Conservation (phyloP, 208 protist genomes). For the Leishmania guyanensis region DNA sequence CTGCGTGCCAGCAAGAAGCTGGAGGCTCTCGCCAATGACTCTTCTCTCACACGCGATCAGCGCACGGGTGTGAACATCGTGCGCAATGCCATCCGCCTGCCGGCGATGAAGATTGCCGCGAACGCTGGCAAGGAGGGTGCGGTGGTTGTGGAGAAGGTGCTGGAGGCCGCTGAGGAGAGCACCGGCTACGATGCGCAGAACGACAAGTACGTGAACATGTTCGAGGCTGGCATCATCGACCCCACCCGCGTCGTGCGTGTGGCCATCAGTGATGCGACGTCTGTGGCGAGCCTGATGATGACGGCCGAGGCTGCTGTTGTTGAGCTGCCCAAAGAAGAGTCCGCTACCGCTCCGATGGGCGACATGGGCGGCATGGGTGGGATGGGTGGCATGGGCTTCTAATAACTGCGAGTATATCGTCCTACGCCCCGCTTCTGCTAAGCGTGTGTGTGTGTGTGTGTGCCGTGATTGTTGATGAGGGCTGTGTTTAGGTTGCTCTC, state of each 20-base stretch:
- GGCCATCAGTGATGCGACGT: constrained; percentile 95
- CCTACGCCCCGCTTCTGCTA: background rate
- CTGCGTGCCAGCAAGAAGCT: constrained; percentile 92
- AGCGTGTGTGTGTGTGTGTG: background rate
- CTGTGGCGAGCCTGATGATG: constrained; percentile 98
- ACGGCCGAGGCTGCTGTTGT: constrained; percentile 93
- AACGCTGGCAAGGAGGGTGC: constrained; percentile 98
- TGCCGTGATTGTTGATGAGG: background rate
- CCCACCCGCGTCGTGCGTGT: constrained; percentile 99
- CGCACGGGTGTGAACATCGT: constrained; percentile 97
- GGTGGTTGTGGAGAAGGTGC: constrained; percentile 98
- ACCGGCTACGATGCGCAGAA: constrained; percentile 96
- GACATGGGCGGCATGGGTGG: constrained; percentile 74
- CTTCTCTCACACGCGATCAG: constrained; percentile 89
- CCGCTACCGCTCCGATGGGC: constrained; percentile 28
- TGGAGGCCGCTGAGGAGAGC: constrained; percentile 71
- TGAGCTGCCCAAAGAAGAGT: constrained; percentile 53
- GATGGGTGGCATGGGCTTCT: constrained; percentile 70
- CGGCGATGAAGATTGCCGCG: constrained; percentile 93
- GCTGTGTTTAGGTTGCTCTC: background rate
- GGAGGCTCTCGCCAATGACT: constrained; percentile 73
- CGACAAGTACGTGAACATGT: constrained; percentile 97
- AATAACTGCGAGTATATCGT: constrained; percentile 7
- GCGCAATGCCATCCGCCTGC: constrained; percentile 91
- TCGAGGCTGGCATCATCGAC: constrained; percentile 99